Evolutionary conservation across 2,329 filamentous ascomycete species (phyloP).

Genomic region (Xylaria sp.): DNA sequence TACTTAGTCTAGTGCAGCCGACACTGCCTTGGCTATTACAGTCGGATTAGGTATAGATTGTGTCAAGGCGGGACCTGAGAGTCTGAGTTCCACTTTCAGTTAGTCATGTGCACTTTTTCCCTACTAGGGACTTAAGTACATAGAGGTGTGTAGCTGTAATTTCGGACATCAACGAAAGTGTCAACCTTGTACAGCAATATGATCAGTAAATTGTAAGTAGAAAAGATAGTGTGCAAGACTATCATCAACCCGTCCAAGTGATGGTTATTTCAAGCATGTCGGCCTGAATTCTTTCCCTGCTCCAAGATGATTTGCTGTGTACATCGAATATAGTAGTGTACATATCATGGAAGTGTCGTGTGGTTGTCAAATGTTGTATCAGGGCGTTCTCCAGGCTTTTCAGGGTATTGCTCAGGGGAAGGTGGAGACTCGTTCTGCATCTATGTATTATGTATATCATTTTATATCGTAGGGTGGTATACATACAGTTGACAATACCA

Average conservation of each 20-base stretch:
- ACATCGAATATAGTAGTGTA: not conserved
- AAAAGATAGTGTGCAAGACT: too few species aligned
- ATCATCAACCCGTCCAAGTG: too few species aligned
- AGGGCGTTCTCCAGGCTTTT: constrained; percentile 21
- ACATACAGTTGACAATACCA: constrained; percentile 24
- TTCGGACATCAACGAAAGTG: too few species aligned
- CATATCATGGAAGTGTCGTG: not conserved
- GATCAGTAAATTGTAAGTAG: too few species aligned
- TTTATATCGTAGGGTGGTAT: constrained; percentile 22
- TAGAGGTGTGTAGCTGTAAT: too few species aligned
- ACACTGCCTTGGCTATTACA: constrained; percentile 13
- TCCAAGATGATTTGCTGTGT: not conserved
- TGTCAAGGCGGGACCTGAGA: not conserved
- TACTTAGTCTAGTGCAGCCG: constrained; percentile 9
- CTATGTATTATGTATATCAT: not conserved
- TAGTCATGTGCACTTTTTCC: not conserved
- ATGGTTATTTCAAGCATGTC: too few species aligned
- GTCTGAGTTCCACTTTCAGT: constrained; percentile 14
- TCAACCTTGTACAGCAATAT: too few species aligned
- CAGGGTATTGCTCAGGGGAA: constrained; percentile 26
- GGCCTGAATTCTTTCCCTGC: not conserved
- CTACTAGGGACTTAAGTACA: too few species aligned
- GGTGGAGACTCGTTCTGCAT: constrained; percentile 32
- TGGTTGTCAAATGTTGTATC: not conserved
- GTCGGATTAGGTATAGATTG: not conserved